A percentile compares a stretch with the other conserved stretches of the same genome.
These are phyloP conservation scores for Solanum medicagineum DNA, from an alignment of 257 asterid genomes.

Conservation along the genomic window DNA sequence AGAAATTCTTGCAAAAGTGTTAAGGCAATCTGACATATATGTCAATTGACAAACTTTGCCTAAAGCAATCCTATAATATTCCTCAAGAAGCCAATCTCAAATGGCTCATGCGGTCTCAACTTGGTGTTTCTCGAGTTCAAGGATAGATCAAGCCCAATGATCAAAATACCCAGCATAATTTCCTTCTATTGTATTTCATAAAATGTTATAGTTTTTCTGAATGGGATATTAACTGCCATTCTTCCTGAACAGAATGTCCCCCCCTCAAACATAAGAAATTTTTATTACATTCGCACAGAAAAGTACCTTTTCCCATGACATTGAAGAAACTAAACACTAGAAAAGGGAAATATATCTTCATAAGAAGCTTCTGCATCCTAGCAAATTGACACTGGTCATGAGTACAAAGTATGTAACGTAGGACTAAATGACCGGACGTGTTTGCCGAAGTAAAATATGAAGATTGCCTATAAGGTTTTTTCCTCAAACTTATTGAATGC, in stretches of 20 bases:
- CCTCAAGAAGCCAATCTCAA: not conserved
- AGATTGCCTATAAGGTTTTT: not conserved
- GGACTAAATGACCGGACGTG: not conserved
- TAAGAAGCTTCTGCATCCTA: not conserved
- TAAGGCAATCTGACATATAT: not conserved
- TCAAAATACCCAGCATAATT: not conserved
- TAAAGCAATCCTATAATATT: not conserved
- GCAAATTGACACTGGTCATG: not conserved
- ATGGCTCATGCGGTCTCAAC: not conserved
- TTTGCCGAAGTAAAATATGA: not conserved
- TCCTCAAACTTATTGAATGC: not conserved
- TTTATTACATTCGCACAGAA: not conserved
- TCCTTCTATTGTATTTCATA: not conserved
- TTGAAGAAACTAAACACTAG: not conserved
- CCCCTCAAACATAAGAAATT: not conserved
- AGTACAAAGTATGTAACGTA: not conserved
- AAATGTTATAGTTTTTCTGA: not conserved
- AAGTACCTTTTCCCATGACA: not conserved
- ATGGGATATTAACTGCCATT: not conserved
- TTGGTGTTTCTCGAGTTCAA: not conserved
- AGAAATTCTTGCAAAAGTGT: not conserved
- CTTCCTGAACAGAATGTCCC: not conserved
- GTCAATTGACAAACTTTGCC: not conserved
- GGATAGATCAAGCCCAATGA: not conserved
- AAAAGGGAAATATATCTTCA: not conserved